Evolutionary conservation across 306 rosid genomes (phyloP), one percentile per base, ranked within the genome.

Genomic region (Benincasa hispida): DNA sequence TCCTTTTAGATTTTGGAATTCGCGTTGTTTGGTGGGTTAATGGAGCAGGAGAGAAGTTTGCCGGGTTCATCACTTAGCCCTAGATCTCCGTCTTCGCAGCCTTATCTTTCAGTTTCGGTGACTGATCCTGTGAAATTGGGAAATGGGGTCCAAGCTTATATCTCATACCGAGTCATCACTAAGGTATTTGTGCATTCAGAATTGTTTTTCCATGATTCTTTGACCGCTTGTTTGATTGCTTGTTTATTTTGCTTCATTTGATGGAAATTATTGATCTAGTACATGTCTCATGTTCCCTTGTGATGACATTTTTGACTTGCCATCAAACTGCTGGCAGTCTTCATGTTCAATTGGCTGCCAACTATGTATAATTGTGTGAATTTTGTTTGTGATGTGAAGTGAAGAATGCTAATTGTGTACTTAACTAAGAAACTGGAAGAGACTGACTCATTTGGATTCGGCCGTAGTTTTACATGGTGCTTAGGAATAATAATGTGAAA

Each of bases 61-160:
- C 81, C 97, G 62, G 93, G 90, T 18, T 80, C 96, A 37, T 81
- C 90, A 34, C 93, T 77, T 80, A 94, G 97, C 91, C 97, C 97
- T 86, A 94, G 99, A 92, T 94, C 97, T 79, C 96, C 92, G 66
- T 85, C 90, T 3, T 88, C 97, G 45, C 93, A 85, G 83, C 97
- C 93, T 6, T 85, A 80, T 79, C 93, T 94, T 21, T 90, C 91
- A 10, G 99, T 94, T 69, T 90, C 90, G 12, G 95, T 94, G 34
- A 87, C 93, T 42, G 99, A 94, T 89, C 97, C 97, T 53, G 97
- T 94, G 76, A 94, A 94, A 84, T 90, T 94, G 78, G 97, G 99
- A 82, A 94, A 92, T 90, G 98, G 98, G 84, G 97, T 94, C 79
- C 98, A 94, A 81, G 88, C 98, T 47, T 94, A 91, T 78, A 87